phyloP scores from a whole-genome alignment of 441 rosid species.

The Croton laevigatus region DNA sequence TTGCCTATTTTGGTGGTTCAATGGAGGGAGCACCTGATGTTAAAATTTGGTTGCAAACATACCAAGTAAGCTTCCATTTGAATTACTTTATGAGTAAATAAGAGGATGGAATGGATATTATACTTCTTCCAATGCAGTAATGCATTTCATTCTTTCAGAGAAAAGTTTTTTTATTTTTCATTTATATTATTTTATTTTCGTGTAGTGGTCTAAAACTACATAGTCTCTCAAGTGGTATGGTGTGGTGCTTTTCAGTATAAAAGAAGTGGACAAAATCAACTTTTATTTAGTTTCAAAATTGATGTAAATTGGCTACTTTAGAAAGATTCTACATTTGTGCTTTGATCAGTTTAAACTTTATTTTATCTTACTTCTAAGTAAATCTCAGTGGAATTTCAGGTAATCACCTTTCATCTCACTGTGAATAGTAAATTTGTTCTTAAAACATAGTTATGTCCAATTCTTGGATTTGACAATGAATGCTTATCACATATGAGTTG shows the following conservation, averaged over 20 bases:
- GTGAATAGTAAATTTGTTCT: background rate
- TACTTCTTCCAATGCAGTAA: conserved; percentile 1
- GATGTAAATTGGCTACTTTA: background rate
- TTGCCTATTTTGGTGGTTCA: conserved; percentile 81
- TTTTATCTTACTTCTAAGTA: background rate
- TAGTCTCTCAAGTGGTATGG: background rate
- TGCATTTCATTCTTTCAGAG: background rate
- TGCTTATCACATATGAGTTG: conserved; percentile 10
- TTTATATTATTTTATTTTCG: background rate
- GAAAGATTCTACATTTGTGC: background rate
- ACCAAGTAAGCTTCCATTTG: conserved; percentile 38
- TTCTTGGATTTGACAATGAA: conserved; percentile 14
- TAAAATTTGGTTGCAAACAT: conserved; percentile 78
- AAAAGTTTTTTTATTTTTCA: background rate
- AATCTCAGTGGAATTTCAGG: background rate
- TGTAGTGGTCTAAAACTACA: background rate
- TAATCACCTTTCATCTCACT: background rate
- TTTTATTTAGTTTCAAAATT: background rate
- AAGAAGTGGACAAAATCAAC: background rate
- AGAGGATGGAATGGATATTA: background rate
- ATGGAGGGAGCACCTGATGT: conserved; percentile 87
- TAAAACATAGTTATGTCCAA: background rate
- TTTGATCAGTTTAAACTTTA: background rate
- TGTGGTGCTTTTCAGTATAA: background rate
- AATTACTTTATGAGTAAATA: background rate